A percentile compares a stretch with the other conserved stretches of the same genome.
These are phyloP conservation scores for Fusarium succisae DNA, from an alignment of 2,329 filamentous ascomycete species.

Conservation along the genomic window DNA sequence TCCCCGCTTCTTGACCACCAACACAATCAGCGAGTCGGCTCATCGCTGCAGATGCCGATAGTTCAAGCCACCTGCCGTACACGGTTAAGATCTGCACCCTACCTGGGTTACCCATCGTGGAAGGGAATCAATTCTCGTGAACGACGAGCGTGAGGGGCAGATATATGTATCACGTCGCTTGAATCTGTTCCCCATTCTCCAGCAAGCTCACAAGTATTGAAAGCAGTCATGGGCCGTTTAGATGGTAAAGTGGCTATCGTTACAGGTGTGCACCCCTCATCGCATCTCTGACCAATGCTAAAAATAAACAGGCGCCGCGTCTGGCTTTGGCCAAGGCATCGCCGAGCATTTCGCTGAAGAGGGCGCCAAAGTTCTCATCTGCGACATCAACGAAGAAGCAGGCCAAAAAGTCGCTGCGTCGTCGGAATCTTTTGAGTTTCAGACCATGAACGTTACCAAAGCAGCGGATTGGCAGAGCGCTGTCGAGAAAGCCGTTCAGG, in stretches of 20 bases:
- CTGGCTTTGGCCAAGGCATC: conserved; percentile 26
- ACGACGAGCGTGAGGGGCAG: not conserved
- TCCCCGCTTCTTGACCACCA: conserved; percentile 4
- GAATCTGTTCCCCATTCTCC: too few species aligned
- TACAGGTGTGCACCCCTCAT: not conserved
- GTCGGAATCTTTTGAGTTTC: not conserved
- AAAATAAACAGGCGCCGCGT: conserved; percentile 1
- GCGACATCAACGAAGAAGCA: not conserved
- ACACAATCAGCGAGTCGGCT: not conserved
- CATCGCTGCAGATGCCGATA: not conserved
- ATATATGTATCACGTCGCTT: not conserved
- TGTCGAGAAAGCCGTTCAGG: not conserved
- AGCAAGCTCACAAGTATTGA: too few species aligned
- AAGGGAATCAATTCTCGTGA: not conserved
- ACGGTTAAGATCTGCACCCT: not conserved
- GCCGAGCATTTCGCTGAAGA: conserved; percentile 10
- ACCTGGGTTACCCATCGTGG: too few species aligned
- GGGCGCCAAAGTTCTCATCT: conserved; percentile 3
- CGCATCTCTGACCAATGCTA: rapidly evolving
- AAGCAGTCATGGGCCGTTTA: not conserved
- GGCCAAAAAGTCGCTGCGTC: not conserved
- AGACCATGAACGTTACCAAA: conserved; percentile 6
- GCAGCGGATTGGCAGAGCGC: not conserved
- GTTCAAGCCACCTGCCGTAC: not conserved
- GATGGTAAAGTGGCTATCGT: conserved; percentile 19